Evolutionary conservation across 139 green algal genomes (phyloP).

Genomic region (Volvox reticuliferus): DNA sequence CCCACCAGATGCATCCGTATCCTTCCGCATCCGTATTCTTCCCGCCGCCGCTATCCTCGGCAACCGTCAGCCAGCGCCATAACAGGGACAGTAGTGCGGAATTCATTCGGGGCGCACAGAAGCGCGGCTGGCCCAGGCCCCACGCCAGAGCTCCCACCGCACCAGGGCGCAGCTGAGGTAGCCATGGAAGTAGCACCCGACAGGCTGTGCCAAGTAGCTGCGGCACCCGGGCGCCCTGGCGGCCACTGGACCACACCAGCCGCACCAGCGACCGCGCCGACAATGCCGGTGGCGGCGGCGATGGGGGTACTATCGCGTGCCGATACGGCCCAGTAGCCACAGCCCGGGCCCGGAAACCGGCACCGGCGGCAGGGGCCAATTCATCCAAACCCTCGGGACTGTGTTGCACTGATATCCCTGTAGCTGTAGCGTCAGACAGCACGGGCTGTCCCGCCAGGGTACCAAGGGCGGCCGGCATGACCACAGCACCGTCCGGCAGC

Average conservation of each 20-base stretch:
- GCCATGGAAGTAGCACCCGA: background rate
- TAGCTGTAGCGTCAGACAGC: background rate
- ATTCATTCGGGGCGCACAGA: background rate
- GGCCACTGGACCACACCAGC: slow-evolving; percentile 28
- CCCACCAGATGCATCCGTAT: background rate
- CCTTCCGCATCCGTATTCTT: background rate
- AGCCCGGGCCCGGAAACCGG: background rate
- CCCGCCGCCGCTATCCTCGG: background rate
- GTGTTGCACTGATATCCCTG: background rate
- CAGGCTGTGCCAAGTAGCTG: background rate
- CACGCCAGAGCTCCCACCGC: slow-evolving; percentile 15
- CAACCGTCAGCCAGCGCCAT: slow-evolving; percentile 4
- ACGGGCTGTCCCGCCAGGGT: background rate
- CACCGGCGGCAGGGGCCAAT: background rate
- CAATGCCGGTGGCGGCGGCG: background rate
- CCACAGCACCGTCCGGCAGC: background rate
- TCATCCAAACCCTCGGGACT: background rate
- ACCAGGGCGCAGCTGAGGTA: background rate
- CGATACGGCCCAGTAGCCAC: no score
- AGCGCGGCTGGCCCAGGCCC: slow-evolving; percentile 38
- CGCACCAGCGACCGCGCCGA: background rate
- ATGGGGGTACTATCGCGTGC: no score
- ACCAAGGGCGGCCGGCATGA: background rate
- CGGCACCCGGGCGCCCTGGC: background rate
- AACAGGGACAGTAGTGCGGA: slow-evolving; percentile 6